Evolutionary conservation across 2,329 filamentous ascomycete genomes (phyloP).

Genomic region (Periconia digitata): DNA sequence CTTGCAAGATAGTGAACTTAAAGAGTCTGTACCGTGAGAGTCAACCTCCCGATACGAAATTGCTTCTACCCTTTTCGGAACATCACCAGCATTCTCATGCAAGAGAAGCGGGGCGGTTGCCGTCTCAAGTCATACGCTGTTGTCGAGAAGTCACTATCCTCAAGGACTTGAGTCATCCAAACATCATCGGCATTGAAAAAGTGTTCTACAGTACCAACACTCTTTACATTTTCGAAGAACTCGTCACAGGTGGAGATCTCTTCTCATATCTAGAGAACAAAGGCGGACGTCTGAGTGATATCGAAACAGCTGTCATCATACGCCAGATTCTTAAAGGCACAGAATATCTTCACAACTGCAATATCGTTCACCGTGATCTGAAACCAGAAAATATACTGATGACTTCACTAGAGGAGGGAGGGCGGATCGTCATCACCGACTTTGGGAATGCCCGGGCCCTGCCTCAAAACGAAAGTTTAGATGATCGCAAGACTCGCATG

Average conservation of each 20-base stretch:
- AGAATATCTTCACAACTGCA: constrained; percentile 58
- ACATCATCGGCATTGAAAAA: constrained; percentile 60
- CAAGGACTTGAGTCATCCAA: constrained; percentile 59
- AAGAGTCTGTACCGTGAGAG: constrained; percentile 21
- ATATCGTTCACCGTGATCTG: constrained; percentile 63
- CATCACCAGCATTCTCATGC: constrained; percentile 2
- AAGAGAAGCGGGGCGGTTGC: constrained; percentile 20
- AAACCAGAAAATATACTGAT: constrained; percentile 67
- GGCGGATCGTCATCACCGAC: constrained; percentile 61
- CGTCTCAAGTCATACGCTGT: constrained; percentile 24
- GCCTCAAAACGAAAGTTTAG: constrained; percentile 14
- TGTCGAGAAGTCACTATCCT: constrained; percentile 53
- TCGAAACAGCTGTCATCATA: constrained; percentile 57
- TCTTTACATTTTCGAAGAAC: constrained; percentile 63
- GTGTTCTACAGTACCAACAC: constrained; percentile 56
- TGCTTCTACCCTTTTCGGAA: constrained; percentile 6
- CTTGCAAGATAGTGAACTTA: constrained; percentile 68
- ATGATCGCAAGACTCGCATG: constrained; percentile 47
- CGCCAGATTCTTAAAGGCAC: constrained; percentile 60
- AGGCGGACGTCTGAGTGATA: constrained; percentile 49
- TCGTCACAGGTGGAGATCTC: constrained; percentile 62
- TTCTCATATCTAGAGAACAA: constrained; percentile 60
- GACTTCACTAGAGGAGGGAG: constrained; percentile 53
- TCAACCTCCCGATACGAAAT: constrained; percentile 4
- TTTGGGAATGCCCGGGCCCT: constrained; percentile 59